Base-by-base conservation (phyloP, 2,329 filamentous ascomycete genomes). In the Torrubiella hemipterigena region DNA sequence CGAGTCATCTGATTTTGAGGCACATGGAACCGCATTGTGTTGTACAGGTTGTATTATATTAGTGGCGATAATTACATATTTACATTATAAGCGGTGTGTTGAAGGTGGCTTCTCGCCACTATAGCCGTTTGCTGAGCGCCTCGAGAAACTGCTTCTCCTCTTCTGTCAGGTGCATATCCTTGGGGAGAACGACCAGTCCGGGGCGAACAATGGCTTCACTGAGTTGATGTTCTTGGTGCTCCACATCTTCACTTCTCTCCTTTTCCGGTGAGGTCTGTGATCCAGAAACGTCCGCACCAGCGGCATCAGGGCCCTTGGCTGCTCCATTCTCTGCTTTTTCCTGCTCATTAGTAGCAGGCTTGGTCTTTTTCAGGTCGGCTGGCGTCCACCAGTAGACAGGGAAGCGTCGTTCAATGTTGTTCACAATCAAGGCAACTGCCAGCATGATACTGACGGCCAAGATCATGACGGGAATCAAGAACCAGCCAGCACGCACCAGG, bases 321-420 rank as follows among this genome's bases (percentile, higher is more conserved):
- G 15, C 8, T n/a, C 10, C 17, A 13, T 22, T 35, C 28, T 17
- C 32, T 21, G 7, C 24, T 16, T 42, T 42, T 8, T 38, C 31
- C n/a, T 20, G 12, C 18, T 28, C 24, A 6, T 10, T n/a, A n/a
- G 23, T 10, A 6, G 15, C 11, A 18, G 31, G 23, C 29, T 21
- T 32, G 17, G 31, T 32, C 20, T 17, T 15, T 11, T 22, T 27
- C 31, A 55, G 23, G 6, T 55, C 42, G 13, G 51, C 49, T 0
- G 68, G 59, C 2, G 70, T 69, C 73, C 73, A 83, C 80, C 80
- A 86, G 48, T 81, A 84, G 3, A 69, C 40, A 0, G 81, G 81
- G 38, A 73, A 85, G 13, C 63, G 61, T 7, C 76, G 61, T 46
- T 79, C 70, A 3, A 83, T 55, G 38, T 86, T 86, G 45, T 84